These are phyloP conservation scores for Monilinia vaccinii-corymbosi DNA, from an alignment of 2,329 filamentous ascomycete genomes.

Conservation along the genomic window DNA sequence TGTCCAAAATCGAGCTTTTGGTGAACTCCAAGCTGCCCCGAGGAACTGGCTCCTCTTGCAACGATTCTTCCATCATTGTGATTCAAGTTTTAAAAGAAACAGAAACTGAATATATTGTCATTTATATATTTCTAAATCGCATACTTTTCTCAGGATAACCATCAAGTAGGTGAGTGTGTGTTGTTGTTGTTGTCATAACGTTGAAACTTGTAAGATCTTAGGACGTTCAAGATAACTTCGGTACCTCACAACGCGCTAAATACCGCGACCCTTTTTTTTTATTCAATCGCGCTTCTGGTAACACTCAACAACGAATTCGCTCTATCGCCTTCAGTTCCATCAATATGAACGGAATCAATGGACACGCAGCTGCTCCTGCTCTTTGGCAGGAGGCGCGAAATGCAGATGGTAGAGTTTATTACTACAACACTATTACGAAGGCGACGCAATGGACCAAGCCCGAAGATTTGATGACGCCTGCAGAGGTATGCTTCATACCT, in stretches of 20 bases:
- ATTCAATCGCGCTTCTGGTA: background rate
- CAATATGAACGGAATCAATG: conserved; percentile 27
- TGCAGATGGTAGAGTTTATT: conserved; percentile 78
- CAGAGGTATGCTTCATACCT: conserved; percentile 53
- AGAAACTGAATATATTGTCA: background rate
- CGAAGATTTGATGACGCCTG: conserved; percentile 72
- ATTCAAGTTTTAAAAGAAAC: background rate
- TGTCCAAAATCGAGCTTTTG: conserved; percentile 50
- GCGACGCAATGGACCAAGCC: conserved; percentile 93
- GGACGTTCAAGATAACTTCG: background rate
- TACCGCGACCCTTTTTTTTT: conserved; percentile 8
- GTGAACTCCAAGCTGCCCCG: conserved; percentile 39
- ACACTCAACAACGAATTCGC: conserved; percentile 5
- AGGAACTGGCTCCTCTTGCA: conserved; percentile 27
- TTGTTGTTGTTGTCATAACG: background rate
- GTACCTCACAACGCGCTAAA: conserved; percentile 2
- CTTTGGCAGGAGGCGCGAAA: conserved; percentile 77
- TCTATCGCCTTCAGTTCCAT: background rate
- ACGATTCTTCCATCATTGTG: conserved; percentile 26
- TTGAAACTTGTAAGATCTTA: background rate
- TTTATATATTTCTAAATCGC: background rate
- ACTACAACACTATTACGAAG: conserved; percentile 80
- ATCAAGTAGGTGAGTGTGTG: background rate
- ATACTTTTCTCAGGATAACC: background rate
- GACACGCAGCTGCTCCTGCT: conserved; percentile 33